Percentiles rank a stretch among this genome's conserved stretches.
Evolutionary conservation across 139 green algal genomes (phyloP).

Genomic region (Haematococcus sp.): DNA sequence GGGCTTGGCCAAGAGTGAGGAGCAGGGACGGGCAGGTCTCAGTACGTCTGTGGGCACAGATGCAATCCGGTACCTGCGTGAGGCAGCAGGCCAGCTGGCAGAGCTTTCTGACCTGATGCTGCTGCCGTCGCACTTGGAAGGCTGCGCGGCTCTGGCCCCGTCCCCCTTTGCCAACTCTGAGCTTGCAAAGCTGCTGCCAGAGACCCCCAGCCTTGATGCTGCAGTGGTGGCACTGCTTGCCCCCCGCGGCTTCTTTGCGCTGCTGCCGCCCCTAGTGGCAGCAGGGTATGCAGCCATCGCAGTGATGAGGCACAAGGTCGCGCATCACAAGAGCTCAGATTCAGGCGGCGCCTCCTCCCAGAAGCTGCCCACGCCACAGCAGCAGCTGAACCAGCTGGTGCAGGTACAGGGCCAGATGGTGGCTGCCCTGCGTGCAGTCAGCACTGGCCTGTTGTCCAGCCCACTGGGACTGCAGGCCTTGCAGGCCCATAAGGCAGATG

Average conservation of each 20-base stretch:
- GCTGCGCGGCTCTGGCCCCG: too few species aligned
- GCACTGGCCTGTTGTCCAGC: background rate
- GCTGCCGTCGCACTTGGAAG: background rate
- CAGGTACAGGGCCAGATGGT: constrained; percentile 11
- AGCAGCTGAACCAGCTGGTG: constrained; percentile 19
- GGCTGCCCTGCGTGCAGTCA: background rate
- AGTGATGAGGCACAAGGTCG: background rate
- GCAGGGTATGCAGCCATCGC: background rate
- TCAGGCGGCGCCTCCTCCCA: background rate
- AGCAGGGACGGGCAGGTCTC: too few species aligned
- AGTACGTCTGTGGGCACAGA: too few species aligned
- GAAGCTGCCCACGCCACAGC: background rate
- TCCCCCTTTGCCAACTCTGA: background rate
- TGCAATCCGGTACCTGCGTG: background rate
- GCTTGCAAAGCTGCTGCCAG: constrained; percentile 3
- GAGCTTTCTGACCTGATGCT: constrained; percentile 13
- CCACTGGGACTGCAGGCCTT: background rate
- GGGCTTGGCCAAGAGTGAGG: too few species aligned
- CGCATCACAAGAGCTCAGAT: background rate
- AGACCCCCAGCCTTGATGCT: background rate
- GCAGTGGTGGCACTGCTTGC: constrained; percentile 6
- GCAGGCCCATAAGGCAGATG: background rate
- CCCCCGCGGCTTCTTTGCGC: constrained; percentile 2
- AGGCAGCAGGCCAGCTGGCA: constrained; percentile 16
- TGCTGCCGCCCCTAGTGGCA: background rate